Conservation (phyloP, 192 early-diverging fungal genomes). For the Mortierella alpina region DNA sequence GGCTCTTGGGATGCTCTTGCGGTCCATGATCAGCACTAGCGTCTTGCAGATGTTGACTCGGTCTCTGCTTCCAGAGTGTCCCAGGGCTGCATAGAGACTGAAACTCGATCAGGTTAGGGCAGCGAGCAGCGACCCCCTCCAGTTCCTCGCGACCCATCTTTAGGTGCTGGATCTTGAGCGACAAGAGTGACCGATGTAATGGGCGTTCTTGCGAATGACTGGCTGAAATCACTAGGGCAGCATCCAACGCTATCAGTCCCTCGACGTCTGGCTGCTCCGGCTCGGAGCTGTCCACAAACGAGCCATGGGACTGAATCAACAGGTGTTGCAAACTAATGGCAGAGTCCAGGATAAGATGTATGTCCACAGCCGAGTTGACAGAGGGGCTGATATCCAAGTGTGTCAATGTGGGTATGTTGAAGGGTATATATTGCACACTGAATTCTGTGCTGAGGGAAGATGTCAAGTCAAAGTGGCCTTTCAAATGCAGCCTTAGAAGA, state of each 20-base stretch:
- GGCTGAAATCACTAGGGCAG: background rate
- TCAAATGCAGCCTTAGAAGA: slow-evolving; percentile 17
- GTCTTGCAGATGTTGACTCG: slow-evolving; percentile 6
- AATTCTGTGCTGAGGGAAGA: background rate
- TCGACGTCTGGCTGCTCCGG: background rate
- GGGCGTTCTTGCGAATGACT: too few species aligned
- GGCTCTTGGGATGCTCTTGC: slow-evolving; percentile 15
- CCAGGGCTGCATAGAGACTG: slow-evolving; percentile 38
- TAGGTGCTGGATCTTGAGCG: slow-evolving; percentile 41
- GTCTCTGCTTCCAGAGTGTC: slow-evolving; percentile 21
- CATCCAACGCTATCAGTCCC: background rate
- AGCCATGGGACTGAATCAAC: slow-evolving; percentile 27
- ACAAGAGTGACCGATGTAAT: slow-evolving; percentile 6
- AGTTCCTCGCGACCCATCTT: slow-evolving; percentile 35
- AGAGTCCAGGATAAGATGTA: slow-evolving; percentile 40
- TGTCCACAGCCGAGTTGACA: slow-evolving; percentile 23
- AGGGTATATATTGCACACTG: slow-evolving; percentile 8
- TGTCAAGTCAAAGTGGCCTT: slow-evolving; percentile 25
- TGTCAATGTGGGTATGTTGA: slow-evolving; percentile 31
- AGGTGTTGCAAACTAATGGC: slow-evolving; percentile 20
- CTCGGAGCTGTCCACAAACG: slow-evolving; percentile 19
- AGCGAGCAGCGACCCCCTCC: slow-evolving; percentile 16
- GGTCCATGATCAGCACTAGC: too few species aligned
- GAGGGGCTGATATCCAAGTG: slow-evolving; percentile 33
- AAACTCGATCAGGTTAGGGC: slow-evolving; percentile 43